Evolutionary conservation across 345 rosid genomes (phyloP).

Genomic region (Melaleuca alternifolia): DNA sequence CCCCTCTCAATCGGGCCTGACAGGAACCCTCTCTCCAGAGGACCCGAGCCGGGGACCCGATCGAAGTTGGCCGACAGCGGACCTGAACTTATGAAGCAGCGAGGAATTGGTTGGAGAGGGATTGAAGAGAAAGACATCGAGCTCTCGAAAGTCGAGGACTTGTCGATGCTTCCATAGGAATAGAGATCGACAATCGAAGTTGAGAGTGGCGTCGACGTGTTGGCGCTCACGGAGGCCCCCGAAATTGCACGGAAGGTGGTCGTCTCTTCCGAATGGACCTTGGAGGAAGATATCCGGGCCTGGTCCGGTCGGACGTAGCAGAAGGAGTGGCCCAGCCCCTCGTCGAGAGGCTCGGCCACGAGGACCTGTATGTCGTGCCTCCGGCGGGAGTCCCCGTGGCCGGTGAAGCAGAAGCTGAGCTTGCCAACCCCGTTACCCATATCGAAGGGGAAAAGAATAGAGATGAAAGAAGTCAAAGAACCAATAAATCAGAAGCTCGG

Average conservation of each 20-base stretch:
- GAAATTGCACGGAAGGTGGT: constrained; percentile 87
- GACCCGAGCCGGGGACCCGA: constrained; percentile 47
- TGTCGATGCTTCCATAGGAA: constrained; percentile 40
- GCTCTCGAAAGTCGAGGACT: constrained; percentile 93
- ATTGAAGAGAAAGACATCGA: constrained; percentile 78
- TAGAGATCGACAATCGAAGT: constrained; percentile 69
- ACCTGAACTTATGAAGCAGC: constrained; percentile 39
- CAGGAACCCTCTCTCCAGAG: constrained; percentile 61
- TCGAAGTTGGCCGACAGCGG: constrained; percentile 22
- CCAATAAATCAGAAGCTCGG: neutral
- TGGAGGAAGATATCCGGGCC: constrained; percentile 51
- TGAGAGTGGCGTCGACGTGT: constrained; percentile 84
- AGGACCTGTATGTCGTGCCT: constrained; percentile 23
- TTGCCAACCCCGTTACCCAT: constrained; percentile 90
- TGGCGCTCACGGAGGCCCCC: constrained; percentile 96
- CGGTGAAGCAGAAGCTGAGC: constrained; percentile 64
- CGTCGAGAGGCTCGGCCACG: constrained; percentile 58
- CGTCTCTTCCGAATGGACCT: constrained; percentile 75
- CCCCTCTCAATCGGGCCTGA: constrained; percentile 91
- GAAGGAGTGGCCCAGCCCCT: constrained; percentile 90
- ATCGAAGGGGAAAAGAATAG: neutral
- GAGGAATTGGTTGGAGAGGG: constrained; percentile 85
- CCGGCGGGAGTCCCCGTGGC: constrained; percentile 38
- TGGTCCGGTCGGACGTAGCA: constrained; percentile 82
- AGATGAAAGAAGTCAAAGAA: neutral